phyloP scores from a whole-genome alignment of 495 filamentous ascomycete genomes.

The Rhypophila decipiens region DNA sequence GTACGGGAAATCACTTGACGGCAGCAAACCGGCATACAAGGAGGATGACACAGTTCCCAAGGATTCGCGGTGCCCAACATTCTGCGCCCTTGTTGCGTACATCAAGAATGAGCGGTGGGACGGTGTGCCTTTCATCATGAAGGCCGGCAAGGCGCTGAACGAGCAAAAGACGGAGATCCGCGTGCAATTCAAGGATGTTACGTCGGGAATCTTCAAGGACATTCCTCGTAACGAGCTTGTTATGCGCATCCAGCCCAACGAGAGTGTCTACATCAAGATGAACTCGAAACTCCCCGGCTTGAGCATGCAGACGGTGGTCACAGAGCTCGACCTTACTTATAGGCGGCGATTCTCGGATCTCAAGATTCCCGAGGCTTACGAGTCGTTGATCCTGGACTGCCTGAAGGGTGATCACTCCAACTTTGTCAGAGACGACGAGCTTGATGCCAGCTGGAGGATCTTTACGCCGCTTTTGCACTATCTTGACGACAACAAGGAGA shows the following conservation, averaged over 20 bases:
- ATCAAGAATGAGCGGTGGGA: constrained; percentile 99
- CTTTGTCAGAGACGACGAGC: constrained; percentile 98
- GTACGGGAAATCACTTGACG: constrained; percentile 93
- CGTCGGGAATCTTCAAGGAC: constrained; percentile 99
- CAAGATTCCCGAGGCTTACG: constrained; percentile 99
- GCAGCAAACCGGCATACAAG: constrained; percentile 95
- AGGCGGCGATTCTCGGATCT: constrained; percentile 97
- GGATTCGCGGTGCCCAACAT: constrained; percentile 94
- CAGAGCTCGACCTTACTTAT: constrained; percentile 97
- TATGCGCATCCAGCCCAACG: constrained; percentile 98
- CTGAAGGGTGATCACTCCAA: constrained; percentile 99
- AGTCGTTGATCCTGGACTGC: constrained; percentile 93
- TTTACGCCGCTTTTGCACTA: constrained; percentile 98
- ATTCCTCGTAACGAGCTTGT: constrained; percentile 99
- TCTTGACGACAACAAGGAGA: constrained; percentile 97
- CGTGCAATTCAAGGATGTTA: constrained; percentile 99
- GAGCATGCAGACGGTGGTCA: constrained; percentile 99
- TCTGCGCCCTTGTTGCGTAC: constrained; percentile 92
- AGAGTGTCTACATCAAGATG: constrained; percentile 99
- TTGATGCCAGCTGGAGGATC: constrained; percentile 98
- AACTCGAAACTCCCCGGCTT: constrained; percentile 98
- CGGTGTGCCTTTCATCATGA: constrained; percentile 98
- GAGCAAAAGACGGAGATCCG: constrained; percentile 99
- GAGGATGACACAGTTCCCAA: constrained; percentile 98
- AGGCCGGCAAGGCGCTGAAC: constrained; percentile 98